These are phyloP conservation scores for Magnusiomyces suaveolens DNA, from an alignment of 1,139 yeast genomes.

Conservation along the genomic window DNA sequence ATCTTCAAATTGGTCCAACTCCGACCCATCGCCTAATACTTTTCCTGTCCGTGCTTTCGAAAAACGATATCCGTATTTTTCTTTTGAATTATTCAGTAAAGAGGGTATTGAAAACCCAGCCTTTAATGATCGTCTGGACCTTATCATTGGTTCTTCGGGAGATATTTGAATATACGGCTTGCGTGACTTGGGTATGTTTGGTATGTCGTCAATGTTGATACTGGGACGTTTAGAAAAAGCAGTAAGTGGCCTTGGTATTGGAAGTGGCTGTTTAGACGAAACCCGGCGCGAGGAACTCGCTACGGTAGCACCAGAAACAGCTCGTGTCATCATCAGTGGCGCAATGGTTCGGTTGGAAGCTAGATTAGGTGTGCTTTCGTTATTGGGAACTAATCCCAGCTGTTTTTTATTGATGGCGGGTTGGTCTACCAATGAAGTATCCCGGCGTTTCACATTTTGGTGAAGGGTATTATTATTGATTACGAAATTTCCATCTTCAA, in stretches of 20 bases:
- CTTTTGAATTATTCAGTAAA: not conserved
- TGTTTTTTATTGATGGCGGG: not conserved
- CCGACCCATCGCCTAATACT: conserved; percentile 30
- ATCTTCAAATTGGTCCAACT: conserved; percentile 29
- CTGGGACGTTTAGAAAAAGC: not conserved
- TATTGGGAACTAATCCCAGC: not conserved
- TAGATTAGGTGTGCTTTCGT: not conserved
- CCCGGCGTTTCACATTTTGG: conserved; percentile 17
- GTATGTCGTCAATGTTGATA: not conserved
- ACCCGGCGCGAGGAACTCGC: not conserved
- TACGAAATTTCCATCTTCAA: conserved; percentile 16
- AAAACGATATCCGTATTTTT: conserved; percentile 9
- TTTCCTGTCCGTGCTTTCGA: conserved; percentile 17
- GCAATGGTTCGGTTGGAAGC: not conserved
- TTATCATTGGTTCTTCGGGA: too few species aligned
- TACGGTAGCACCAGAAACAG: not conserved
- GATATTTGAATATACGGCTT: not conserved
- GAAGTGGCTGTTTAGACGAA: not conserved
- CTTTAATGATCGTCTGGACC: not conserved
- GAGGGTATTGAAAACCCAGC: not conserved
- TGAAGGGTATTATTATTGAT: conserved; percentile 16
- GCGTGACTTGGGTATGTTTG: not conserved
- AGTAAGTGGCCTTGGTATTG: not conserved
- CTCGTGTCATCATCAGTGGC: not conserved
- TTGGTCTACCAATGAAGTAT: not conserved